A percentile compares a stretch with the other conserved stretches of the same genome.
These are phyloP conservation scores for Symbiodinium natans DNA, from an alignment of 73 alveolate species.

Conservation along the genomic window DNA sequence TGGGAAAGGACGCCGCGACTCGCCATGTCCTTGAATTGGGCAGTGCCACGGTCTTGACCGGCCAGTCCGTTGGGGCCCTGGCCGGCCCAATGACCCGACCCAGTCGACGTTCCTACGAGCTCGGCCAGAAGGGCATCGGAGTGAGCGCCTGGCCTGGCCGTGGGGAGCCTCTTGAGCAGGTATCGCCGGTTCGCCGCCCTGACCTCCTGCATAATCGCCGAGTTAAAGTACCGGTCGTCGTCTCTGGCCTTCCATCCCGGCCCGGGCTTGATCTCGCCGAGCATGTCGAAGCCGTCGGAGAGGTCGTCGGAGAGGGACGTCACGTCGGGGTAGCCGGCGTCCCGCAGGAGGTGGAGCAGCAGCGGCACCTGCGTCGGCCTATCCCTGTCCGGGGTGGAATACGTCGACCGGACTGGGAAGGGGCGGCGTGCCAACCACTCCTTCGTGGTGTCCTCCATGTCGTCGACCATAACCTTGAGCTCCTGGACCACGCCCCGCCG, in stretches of 20 bases:
- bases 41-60: background rate
- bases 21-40: background rate
- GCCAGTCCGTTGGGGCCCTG: background rate
- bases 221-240: background rate
- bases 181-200: background rate
- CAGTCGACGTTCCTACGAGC: background rate
- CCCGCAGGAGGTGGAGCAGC: background rate
- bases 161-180: background rate
- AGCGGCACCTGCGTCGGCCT: background rate
- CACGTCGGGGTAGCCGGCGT: background rate
- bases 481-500: background rate
- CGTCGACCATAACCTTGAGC: background rate
- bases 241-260: background rate
- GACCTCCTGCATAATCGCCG: background rate
- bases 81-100: background rate
- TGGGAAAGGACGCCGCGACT: background rate
- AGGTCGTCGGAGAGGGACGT: background rate
- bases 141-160: background rate
- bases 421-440: background rate
- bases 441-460: background rate
- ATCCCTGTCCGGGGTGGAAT: background rate
- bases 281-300: background rate
- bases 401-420: background rate
- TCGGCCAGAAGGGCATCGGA: background rate
- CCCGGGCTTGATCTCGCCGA: background rate